Evolutionary conservation across 2,329 filamentous ascomycete species (phyloP), one percentile per base, ranked within the genome.

Genomic region (Tolypocladium cylindrosporum): DNA sequence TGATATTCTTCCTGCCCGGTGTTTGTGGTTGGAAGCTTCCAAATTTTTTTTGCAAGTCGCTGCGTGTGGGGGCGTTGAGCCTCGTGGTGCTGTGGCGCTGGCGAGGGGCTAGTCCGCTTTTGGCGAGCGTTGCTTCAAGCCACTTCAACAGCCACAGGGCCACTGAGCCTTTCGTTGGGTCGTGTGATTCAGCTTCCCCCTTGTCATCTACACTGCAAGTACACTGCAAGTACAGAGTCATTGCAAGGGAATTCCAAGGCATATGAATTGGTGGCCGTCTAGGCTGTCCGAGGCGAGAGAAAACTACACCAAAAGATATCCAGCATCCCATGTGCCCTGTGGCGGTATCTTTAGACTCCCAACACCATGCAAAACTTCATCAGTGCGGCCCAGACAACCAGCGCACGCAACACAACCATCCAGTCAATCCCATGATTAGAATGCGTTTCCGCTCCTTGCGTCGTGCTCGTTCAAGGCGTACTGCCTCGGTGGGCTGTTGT

Each of bases 401-500:
- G 48, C 9, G 9, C 16, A 36, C 16, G 16, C 27, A 31, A n/a
- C 45, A 19, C 14, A 13, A 9, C 13, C 24, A 50, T 19, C 8
- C 37, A 24, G 27, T 55, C 50, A 37, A 36, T 19, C 13, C 3
- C 40, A n/a, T n/a, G 24, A 19, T 52, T 58, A 58, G 43, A 59
- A 56, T 34, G 36, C 59, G 42, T 54, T 58, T 4, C 56, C 52
- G 6, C 13, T 24, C n/a, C 21, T 55, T 39, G 45, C 57, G 4
- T 61, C 56, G 10, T 58, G 55, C 11, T 57, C 59, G 3, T 45
- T 58, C 50, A 57, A 53, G 19, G 57, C 59, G 36, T 66, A 63
- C 37, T 60, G 63, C 51, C 62, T 56, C 19, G 67, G 63, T 16
- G 61, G 63, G 52, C 62, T 65, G 41, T 65, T 60, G 9, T 64